Base-by-base conservation (phyloP, 192 early-diverging fungal genomes). In the Rhizoclosmatium sp. region DNA sequence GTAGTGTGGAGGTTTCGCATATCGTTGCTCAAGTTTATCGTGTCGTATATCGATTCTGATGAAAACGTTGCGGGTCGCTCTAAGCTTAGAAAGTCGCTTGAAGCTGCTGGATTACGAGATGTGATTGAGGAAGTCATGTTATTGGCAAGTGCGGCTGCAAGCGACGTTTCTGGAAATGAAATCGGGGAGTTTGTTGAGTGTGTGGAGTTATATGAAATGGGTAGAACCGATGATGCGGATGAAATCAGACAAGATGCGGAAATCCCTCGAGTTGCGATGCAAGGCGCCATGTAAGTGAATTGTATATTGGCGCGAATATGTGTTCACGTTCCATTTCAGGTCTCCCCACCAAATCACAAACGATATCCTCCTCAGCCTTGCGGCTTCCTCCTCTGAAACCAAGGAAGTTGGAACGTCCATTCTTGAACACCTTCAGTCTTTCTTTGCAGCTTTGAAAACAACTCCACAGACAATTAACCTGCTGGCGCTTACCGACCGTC, bases 171-270 rank as follows among this genome's bases (percentile, higher is more conserved):
- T 47, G 67, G 12, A 54, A 77, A 79, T 4, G 71, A 78, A 45
- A 48, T 69, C 4, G 72, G 70, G 2, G 74, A 78, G 5, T 47
- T 87, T n/a, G 5, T 64, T 9, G 78, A 82, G 47, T 65, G 68
- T 41, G 42, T 85, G 2, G 72, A 82, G 14, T 68, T 80, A 21
- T 87, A 80, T 79, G 82, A 82, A 47, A 82, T 81, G 2, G 83
- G 79, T 41, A 59, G 77, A 5, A 59, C 65, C 2, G 79, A 76
- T n/a, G 86, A 87, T 71, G 14, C 75, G 2, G 81, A 79, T 19
- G 58, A 80, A 47, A 62, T 81, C n/a, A 23, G 56, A 59, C 83
- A 87, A 58, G 71, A 19, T 23, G 70, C 9, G 51, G 31, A 49
- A 21, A 62, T 31, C 45, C 31, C 65, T 31, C 64, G 64, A n/a